Evolutionary conservation across 352 stramenopile genomes (phyloP).

Genomic region (Peronosclerospora sorghi): DNA sequence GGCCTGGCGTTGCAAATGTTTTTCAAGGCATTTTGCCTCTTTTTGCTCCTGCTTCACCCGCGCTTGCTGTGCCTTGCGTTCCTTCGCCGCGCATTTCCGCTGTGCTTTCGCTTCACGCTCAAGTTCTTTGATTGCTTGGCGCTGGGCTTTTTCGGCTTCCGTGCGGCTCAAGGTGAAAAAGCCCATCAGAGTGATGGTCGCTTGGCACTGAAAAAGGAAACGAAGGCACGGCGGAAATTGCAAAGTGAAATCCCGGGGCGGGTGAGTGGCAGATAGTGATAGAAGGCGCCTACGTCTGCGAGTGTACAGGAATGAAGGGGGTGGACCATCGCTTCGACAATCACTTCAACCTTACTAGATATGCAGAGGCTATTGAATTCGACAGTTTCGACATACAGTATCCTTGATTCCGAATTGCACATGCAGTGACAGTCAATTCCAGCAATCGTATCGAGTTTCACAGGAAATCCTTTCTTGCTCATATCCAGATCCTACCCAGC

Average conservation of each 20-base stretch:
- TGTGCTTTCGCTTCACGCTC: slow-evolving; percentile 18
- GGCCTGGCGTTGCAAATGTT: slow-evolving; percentile 8
- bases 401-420: no score
- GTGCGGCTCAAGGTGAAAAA: slow-evolving; percentile 18
- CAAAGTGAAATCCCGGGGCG: not conserved
- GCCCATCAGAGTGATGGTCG: slow-evolving; percentile 13
- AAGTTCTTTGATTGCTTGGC: slow-evolving; percentile 14
- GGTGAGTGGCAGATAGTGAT: slow-evolving; percentile 3
- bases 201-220: slow-evolving; percentile 19
- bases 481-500: no score
- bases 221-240: slow-evolving; percentile 6
- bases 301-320: not conserved
- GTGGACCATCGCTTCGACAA: not conserved
- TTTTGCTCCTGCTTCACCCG: slow-evolving; percentile 10
- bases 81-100: slow-evolving; percentile 9
- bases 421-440: no score
- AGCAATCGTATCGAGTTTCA: no score
- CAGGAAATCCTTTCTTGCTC: no score
- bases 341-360: not conserved
- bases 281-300: slow-evolving; percentile 4
- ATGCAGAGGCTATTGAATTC: not conserved
- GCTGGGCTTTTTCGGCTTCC: slow-evolving; percentile 16
- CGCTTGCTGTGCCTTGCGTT: slow-evolving; percentile 13
- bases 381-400: no score
- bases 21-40: slow-evolving; percentile 5